phyloP scores from a whole-genome alignment of 1,284 basidiomycete genomes.

The Ganoderma boninense region DNA sequence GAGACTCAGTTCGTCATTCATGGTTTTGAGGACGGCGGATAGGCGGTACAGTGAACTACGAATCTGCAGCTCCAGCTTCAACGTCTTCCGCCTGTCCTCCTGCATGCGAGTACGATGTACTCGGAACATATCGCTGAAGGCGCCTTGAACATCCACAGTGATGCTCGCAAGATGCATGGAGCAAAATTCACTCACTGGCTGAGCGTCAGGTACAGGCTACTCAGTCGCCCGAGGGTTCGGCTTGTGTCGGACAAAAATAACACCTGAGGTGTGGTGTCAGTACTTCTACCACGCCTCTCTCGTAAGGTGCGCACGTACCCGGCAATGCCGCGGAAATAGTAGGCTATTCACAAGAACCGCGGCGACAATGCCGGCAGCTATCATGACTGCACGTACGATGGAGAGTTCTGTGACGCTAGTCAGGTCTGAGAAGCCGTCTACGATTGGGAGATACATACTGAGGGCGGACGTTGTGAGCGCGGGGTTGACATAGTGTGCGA shows the following conservation, averaged over 20 bases:
- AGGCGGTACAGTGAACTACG: constrained; percentile 51
- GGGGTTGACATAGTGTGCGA: constrained; percentile 48
- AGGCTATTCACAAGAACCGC: constrained; percentile 56
- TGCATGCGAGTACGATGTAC: constrained; percentile 40
- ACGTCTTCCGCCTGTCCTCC: constrained; percentile 46
- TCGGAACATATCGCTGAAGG: constrained; percentile 49
- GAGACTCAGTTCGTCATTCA: constrained; percentile 59
- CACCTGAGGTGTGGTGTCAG: constrained; percentile 41
- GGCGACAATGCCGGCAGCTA: constrained; percentile 54
- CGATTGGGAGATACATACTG: constrained; percentile 37
- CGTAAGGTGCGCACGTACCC: constrained; percentile 42
- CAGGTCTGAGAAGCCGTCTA: constrained; percentile 4
- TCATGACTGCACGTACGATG: constrained; percentile 50
- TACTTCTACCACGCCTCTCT: constrained; percentile 4
- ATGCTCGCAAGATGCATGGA: not conserved
- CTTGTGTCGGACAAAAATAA: constrained; percentile 54
- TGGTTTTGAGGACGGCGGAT: constrained; percentile 49
- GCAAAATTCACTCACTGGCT: constrained; percentile 46
- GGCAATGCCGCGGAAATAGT: constrained; percentile 57
- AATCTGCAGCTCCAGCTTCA: constrained; percentile 54
- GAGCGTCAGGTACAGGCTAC: constrained; percentile 54
- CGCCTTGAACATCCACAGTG: constrained; percentile 6
- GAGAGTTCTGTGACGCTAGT: constrained; percentile 47
- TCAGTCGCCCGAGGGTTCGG: constrained; percentile 50
- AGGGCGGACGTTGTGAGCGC: constrained; percentile 40